phyloP scores from a whole-genome alignment of 2,329 filamentous ascomycete species.

The Periconia sp. region DNA sequence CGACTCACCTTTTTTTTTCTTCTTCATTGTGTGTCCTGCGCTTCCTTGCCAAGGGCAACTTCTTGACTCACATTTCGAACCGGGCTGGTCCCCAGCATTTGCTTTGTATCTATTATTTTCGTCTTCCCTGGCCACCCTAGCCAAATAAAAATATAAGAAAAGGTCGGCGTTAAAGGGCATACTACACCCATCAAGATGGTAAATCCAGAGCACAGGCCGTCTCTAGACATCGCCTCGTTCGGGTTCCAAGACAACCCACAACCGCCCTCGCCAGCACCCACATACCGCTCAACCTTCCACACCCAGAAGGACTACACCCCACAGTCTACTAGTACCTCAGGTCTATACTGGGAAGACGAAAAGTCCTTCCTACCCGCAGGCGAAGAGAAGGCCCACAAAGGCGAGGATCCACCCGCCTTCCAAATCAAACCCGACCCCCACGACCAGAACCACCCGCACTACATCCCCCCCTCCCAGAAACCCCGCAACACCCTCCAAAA shows the following conservation, averaged over 20 bases:
- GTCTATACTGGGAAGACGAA: neutral
- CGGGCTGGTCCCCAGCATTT: conserved; percentile 6
- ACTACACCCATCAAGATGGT: too few relatives aligned
- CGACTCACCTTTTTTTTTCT: neutral
- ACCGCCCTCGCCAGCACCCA: conserved; percentile 26
- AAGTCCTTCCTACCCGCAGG: conserved; percentile 1
- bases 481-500: conserved; percentile 7
- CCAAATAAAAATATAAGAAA: too few relatives aligned
- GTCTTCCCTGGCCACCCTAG: too few relatives aligned
- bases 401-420: conserved; percentile 10
- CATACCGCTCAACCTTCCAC: conserved; percentile 26
- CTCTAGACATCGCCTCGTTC: conserved; percentile 21
- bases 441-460: conserved; percentile 15
- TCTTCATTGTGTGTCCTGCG: neutral
- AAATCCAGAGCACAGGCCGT: conserved; percentile 15
- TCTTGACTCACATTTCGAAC: neutral
- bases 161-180: too few relatives aligned
- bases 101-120: too few relatives aligned
- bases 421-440: conserved; percentile 14
- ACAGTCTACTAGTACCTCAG: conserved; percentile 5
- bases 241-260: conserved; percentile 7
- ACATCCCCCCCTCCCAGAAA: conserved; percentile 15
- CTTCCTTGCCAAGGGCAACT: too few relatives aligned
- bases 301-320: neutral
- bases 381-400: too few relatives aligned